These are phyloP conservation scores for Hondaea fermentalgiana DNA, from an alignment of 108 stramenopile species.

Conservation along the genomic window DNA sequence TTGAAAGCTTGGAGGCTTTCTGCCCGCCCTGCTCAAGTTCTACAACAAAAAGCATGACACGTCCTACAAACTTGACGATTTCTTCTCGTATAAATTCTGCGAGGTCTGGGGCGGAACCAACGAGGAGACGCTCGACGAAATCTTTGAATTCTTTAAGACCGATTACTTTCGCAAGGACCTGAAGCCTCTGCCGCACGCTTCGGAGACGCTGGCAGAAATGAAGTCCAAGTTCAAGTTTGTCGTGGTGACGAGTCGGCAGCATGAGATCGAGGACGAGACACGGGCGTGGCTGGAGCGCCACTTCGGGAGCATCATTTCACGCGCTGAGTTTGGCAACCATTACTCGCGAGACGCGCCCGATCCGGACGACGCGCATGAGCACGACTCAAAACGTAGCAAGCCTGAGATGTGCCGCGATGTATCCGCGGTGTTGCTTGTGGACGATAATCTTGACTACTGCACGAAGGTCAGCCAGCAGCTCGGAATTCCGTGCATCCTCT, in stretches of 20 bases:
- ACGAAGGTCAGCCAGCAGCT: not conserved
- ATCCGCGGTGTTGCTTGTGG: slow-evolving; percentile 40
- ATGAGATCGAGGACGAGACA: slow-evolving; percentile 35
- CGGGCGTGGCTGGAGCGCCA: slow-evolving; percentile 32
- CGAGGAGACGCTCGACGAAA: slow-evolving; percentile 34
- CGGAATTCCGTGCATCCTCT: not conserved
- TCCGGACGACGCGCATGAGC: not conserved
- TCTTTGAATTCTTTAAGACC: slow-evolving; percentile 39
- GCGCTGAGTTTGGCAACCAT: slow-evolving; percentile 49
- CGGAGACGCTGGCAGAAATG: slow-evolving; percentile 29
- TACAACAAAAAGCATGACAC: slow-evolving; percentile 45
- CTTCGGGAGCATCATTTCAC: slow-evolving; percentile 37
- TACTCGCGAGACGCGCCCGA: slow-evolving; percentile 22
- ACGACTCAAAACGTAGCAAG: slow-evolving; percentile 30
- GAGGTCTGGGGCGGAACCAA: slow-evolving; percentile 29
- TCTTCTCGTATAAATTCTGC: slow-evolving; percentile 41
- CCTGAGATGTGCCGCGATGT: slow-evolving; percentile 44
- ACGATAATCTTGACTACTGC: slow-evolving; percentile 42
- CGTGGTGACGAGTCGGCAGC: slow-evolving; percentile 43
- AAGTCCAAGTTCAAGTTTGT: slow-evolving; percentile 22
- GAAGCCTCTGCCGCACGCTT: slow-evolving; percentile 24
- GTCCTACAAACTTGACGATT: slow-evolving; percentile 21
- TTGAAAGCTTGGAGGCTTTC: slow-evolving; percentile 31
- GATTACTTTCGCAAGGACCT: slow-evolving; percentile 27
- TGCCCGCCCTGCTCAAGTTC: slow-evolving; percentile 33